phyloP scores from a whole-genome alignment of 495 filamentous ascomycete species.

The Haplographium delicatum region DNA sequence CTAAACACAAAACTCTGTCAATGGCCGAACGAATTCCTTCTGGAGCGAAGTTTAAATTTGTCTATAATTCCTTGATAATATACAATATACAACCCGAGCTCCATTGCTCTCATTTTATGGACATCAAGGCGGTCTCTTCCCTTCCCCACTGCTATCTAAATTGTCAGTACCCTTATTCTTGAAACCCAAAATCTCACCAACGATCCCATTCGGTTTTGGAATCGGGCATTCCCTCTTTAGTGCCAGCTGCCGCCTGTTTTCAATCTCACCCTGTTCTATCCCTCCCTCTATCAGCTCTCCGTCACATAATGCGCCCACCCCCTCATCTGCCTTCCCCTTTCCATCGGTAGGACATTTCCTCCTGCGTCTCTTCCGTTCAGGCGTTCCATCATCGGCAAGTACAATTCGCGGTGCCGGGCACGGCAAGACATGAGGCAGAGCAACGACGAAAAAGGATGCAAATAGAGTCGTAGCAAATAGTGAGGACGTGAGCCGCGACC shows the following conservation, averaged over 20 bases:
- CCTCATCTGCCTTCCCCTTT: conserved; percentile 13
- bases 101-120: neutral
- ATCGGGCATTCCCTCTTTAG: conserved; percentile 66
- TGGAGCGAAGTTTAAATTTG: too few relatives aligned
- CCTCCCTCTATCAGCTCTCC: neutral
- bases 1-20: too few relatives aligned
- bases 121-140: conserved; percentile 18
- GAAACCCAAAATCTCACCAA: conserved; percentile 73
- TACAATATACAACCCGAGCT: neutral
- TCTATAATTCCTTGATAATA: neutral
- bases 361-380: conserved; percentile 37
- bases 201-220: conserved; percentile 71
- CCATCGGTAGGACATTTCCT: conserved; percentile 12
- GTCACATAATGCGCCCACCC: conserved; percentile 30
- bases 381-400: conserved; percentile 66
- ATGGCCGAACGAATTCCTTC: too few relatives aligned
- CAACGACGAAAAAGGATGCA: conserved; percentile 88
- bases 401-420: conserved; percentile 79
- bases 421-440: conserved; percentile 84
- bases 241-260: conserved; percentile 16
- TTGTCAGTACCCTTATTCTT: too few relatives aligned
- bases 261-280: conserved; percentile 4
- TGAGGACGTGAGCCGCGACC: conserved; percentile 82
- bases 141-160: conserved; percentile 18
- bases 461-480: conserved; percentile 93